These are phyloP conservation scores for Bipolaris oryzae DNA, from an alignment of 2,329 filamentous ascomycete species.

Conservation along the genomic window DNA sequence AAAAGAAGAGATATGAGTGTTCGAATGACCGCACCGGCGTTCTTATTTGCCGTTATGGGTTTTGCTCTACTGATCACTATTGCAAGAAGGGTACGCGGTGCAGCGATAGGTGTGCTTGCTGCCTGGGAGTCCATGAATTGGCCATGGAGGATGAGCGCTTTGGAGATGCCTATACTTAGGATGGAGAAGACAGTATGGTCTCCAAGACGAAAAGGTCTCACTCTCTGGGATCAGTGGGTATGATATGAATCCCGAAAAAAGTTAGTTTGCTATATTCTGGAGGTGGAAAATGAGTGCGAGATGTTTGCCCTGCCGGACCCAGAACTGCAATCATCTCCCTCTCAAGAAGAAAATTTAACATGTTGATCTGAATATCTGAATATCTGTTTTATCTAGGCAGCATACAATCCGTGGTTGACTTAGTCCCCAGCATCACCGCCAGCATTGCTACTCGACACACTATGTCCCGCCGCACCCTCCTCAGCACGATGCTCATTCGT, in stretches of 20 bases:
- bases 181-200: neutral
- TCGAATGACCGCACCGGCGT: conserved; percentile 14
- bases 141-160: neutral
- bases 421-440: neutral
- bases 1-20: conserved; percentile 10
- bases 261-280: no score
- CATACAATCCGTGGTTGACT: neutral
- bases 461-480: neutral
- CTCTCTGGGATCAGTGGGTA: neutral
- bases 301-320: neutral
- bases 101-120: conserved; percentile 19
- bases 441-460: neutral
- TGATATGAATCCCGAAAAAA: neutral
- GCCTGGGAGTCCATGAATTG: conserved; percentile 3
- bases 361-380: no score
- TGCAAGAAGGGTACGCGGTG: conserved; percentile 16
- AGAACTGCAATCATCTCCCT: no score
- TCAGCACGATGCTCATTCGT: neutral
- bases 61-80: conserved; percentile 19
- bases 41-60: conserved; percentile 18
- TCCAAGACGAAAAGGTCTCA: no score
- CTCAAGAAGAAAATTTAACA: no score
- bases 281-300: neutral
- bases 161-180: neutral
- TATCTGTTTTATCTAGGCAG: neutral